A percentile compares a stretch with the other conserved stretches of the same genome.
Conservation (phyloP, 805 yeast species). For the Spathaspora arborariae region DNA sequence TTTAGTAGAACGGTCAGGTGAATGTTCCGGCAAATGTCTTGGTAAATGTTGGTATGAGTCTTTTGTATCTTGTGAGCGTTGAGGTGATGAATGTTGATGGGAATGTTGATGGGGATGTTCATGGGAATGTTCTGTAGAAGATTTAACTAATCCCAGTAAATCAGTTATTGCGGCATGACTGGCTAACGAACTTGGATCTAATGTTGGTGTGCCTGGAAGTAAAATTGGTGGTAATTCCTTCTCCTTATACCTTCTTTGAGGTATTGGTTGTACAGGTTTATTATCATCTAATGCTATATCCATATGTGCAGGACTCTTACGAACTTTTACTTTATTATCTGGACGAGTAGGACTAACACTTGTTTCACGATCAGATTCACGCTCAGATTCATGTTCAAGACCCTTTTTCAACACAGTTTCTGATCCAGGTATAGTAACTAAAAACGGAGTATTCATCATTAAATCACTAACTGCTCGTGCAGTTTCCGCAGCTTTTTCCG, state of each 20-base stretch:
- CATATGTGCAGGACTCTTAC: neutral
- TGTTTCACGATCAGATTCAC: neutral
- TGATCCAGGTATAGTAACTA: neutral
- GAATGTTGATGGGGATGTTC: conserved; percentile 8
- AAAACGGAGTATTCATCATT: conserved; percentile 4
- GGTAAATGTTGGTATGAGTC: neutral
- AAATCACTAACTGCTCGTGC: neutral
- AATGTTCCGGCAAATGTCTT: neutral
- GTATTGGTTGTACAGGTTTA: neutral
- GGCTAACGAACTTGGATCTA: neutral
- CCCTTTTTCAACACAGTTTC: neutral
- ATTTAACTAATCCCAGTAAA: neutral
- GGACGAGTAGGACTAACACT: neutral
- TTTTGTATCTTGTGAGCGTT: neutral
- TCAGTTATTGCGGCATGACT: neutral
- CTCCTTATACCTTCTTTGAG: too few species aligned
- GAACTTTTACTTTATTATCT: neutral
- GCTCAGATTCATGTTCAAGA: too few species aligned
- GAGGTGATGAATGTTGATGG: conserved; percentile 1
- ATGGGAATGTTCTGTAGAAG: neutral
- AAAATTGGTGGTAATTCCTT: conserved; percentile 5
- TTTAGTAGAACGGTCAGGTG: neutral
- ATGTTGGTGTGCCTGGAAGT: neutral
- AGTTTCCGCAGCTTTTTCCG: conserved; percentile 1
- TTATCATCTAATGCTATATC: neutral